These are phyloP conservation scores for Russula compacta DNA, from an alignment of 768 basidiomycete species.

Conservation along the genomic window DNA sequence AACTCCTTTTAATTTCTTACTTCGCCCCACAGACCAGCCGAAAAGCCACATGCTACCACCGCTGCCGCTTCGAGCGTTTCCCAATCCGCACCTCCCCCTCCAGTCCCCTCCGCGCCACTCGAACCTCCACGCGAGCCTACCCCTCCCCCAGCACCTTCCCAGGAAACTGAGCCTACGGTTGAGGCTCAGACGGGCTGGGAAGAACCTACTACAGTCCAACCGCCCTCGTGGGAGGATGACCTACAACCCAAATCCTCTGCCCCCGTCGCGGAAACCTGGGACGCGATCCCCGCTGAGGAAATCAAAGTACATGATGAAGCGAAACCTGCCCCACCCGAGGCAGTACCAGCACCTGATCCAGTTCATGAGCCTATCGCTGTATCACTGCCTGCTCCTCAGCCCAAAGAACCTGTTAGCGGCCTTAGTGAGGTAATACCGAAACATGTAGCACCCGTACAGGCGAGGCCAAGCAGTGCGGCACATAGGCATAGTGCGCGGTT, in stretches of 20 bases:
- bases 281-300: constrained; percentile 11
- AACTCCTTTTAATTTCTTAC: background rate
- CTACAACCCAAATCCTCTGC: constrained; percentile 33
- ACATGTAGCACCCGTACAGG: constrained; percentile 33
- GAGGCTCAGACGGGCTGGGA: constrained; percentile 42
- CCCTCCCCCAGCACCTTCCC: constrained; percentile 15
- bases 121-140: constrained; percentile 21
- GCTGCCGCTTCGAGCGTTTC: constrained; percentile 28
- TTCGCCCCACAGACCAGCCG: constrained; percentile 42
- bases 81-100: constrained; percentile 21
- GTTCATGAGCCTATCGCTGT: constrained; percentile 27
- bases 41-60: constrained; percentile 41
- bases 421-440: constrained; percentile 24
- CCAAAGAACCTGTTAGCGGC: constrained; percentile 23
- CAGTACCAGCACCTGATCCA: constrained; percentile 20
- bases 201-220: constrained; percentile 61
- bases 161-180: constrained; percentile 30
- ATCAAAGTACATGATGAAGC: constrained; percentile 6
- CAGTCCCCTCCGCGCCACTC: constrained; percentile 20
- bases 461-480: constrained; percentile 42
- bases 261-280: constrained; percentile 30
- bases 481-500: constrained; percentile 54
- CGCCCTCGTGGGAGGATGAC: constrained; percentile 67
- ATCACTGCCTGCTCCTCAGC: constrained; percentile 21
- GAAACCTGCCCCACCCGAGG: constrained; percentile 9